Conservation (phyloP, 352 stramenopile genomes). For the Thraustochytrium sp. region DNA sequence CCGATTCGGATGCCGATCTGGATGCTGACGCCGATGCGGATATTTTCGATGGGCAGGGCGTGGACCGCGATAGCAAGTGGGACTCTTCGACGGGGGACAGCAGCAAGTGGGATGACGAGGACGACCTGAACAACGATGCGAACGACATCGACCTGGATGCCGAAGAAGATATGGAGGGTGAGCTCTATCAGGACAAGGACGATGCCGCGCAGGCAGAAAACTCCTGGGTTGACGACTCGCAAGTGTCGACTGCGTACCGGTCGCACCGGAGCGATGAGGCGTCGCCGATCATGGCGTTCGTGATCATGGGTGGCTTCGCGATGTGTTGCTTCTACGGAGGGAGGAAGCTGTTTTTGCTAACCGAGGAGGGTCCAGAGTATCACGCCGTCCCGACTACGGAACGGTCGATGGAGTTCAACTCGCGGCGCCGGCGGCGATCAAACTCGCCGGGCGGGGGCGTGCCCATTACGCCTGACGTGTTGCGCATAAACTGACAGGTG, state of each 20-base stretch:
- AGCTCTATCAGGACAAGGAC: no score
- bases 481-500: conserved; percentile 4
- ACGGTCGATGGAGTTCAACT: not conserved
- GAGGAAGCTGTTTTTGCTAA: conserved; percentile 8
- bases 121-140: not conserved
- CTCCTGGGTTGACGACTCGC: no score
- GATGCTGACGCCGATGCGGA: no score
- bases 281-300: not conserved
- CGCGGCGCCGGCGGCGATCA: not conserved
- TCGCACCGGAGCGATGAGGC: not conserved
- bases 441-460: not conserved
- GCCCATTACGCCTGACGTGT: conserved; percentile 24
- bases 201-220: no score
- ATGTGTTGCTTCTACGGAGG: not conserved
- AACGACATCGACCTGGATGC: no score
- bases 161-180: not conserved
- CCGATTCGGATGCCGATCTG: no score
- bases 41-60: no score
- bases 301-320: not conserved
- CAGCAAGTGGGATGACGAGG: not conserved
- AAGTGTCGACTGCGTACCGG: no score
- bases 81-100: not conserved
- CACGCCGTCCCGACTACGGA: not conserved
- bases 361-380: not conserved
- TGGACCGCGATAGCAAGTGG: no score